phyloP scores from a whole-genome alignment of 2,329 filamentous ascomycete species.

The Graphilbum sp. region DNA sequence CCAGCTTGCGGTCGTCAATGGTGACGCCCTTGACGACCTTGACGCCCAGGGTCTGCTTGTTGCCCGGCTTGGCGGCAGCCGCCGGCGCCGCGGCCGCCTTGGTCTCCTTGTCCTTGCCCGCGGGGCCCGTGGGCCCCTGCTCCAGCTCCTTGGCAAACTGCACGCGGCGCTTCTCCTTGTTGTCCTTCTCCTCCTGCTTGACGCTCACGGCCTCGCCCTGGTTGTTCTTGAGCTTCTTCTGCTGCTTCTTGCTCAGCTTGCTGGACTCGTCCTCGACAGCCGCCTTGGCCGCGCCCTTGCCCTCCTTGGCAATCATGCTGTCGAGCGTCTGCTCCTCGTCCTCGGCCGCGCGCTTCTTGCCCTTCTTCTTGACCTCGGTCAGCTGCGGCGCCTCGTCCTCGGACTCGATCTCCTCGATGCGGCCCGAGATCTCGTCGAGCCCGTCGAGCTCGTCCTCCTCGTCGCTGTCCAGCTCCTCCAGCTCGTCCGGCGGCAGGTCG shows the following conservation, averaged over 20 bases:
- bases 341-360: conserved; percentile 85
- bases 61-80: conserved; percentile 16
- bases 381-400: conserved; percentile 57
- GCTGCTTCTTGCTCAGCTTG: conserved; percentile 88
- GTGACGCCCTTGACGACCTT: conserved; percentile 80
- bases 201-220: conserved; percentile 66
- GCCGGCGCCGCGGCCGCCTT: conserved; percentile 14
- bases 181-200: conserved; percentile 46
- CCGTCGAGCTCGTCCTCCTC: conserved; percentile 59
- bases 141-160: conserved; percentile 98
- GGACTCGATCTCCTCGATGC: conserved; percentile 67
- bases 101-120: conserved; percentile 25
- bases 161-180: conserved; percentile 61
- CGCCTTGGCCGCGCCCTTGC: conserved; percentile 28
- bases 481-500: conserved; percentile 64
- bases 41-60: conserved; percentile 42
- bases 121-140: conserved; percentile 74
- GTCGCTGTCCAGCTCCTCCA: conserved; percentile 54
- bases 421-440: conserved; percentile 48
- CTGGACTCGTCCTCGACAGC: conserved; percentile 30
- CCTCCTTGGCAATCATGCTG: conserved; percentile 64
- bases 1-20: conserved; percentile 88
- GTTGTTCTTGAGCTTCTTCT: conserved; percentile 98
- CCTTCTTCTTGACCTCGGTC: conserved; percentile 38
- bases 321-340: conserved; percentile 61